Conservation (phyloP, 1,284 basidiomycete species). For the Marasmius tenuissimus region DNA sequence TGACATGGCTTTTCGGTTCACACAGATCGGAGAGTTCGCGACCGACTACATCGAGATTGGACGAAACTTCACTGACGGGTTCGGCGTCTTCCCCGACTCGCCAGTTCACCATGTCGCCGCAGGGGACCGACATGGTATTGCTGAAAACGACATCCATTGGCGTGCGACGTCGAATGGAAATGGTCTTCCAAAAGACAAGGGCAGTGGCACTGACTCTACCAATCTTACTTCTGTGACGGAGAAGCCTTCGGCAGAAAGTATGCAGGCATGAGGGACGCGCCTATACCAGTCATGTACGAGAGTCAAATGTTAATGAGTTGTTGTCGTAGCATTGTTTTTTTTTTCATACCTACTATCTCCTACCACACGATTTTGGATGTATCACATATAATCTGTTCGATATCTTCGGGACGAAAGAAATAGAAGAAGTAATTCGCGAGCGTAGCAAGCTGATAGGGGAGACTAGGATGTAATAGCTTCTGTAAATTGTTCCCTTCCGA, state of each 20-base stretch:
- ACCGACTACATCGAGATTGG: slow-evolving; percentile 79
- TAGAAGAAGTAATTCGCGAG: too few relatives aligned
- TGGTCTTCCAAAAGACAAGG: neutral
- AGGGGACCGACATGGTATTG: slow-evolving; percentile 48
- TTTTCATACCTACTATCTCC: too few relatives aligned
- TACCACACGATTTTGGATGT: too few relatives aligned
- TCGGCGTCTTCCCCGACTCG: slow-evolving; percentile 26
- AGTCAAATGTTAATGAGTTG: too few relatives aligned
- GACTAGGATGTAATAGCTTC: too few relatives aligned
- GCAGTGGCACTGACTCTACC: neutral
- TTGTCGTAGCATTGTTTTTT: too few relatives aligned
- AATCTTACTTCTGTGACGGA: neutral
- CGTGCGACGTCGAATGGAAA: slow-evolving; percentile 10
- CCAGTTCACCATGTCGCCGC: slow-evolving; percentile 30
- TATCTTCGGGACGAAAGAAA: too few relatives aligned
- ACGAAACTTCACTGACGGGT: slow-evolving; percentile 65
- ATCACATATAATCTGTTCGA: too few relatives aligned
- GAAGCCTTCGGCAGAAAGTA: neutral
- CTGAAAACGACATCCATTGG: slow-evolving; percentile 28
- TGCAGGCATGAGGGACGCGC: neutral
- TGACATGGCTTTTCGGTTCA: neutral
- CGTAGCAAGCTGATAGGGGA: too few relatives aligned
- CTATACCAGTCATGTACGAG: too few relatives aligned
- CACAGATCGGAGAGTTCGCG: slow-evolving; percentile 75
- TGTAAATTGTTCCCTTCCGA: too few relatives aligned